A percentile compares a stretch with the other conserved stretches of the same genome.
Conservation (phyloP, 2,329 filamentous ascomycete genomes). For the Sporothrix luriei region DNA sequence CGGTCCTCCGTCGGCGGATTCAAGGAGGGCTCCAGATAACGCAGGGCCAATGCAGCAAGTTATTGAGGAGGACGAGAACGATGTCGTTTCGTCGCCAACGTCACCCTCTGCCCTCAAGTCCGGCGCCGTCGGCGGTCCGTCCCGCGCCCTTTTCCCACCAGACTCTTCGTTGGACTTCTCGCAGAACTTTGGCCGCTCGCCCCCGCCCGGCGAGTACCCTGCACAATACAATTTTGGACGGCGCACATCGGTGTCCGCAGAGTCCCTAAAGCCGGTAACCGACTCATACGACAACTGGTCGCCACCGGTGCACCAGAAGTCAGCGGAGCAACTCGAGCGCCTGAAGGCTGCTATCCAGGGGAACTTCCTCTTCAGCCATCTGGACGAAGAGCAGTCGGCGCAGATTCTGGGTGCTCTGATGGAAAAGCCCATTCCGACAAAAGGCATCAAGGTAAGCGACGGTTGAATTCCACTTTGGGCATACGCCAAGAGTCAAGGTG, state of each 20-base stretch:
- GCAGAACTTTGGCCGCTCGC: slow-evolving; percentile 56
- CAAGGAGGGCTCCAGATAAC: slow-evolving; percentile 26
- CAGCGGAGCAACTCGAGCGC: slow-evolving; percentile 74
- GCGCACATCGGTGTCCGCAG: slow-evolving; percentile 93
- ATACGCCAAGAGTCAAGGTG: neutral
- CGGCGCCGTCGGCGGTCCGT: slow-evolving; percentile 5
- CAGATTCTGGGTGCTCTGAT: slow-evolving; percentile 88
- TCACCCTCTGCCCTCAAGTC: slow-evolving; percentile 51
- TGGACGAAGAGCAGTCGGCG: slow-evolving; percentile 88
- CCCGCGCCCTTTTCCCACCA: slow-evolving; percentile 24
- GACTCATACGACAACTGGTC: slow-evolving; percentile 86
- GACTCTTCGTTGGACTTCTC: slow-evolving; percentile 38
- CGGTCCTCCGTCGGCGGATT: slow-evolving; percentile 52
- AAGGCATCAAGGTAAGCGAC: slow-evolving; percentile 67
- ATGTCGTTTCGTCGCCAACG: slow-evolving; percentile 66
- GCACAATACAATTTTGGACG: slow-evolving; percentile 92
- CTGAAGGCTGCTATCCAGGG: slow-evolving; percentile 78
- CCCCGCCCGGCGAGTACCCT: slow-evolving; percentile 71
- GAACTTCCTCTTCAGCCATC: slow-evolving; percentile 92
- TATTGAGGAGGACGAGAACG: slow-evolving; percentile 83
- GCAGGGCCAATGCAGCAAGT: slow-evolving; percentile 54
- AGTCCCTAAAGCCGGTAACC: slow-evolving; percentile 87
- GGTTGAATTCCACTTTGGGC: neutral
- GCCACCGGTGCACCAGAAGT: slow-evolving; percentile 82
- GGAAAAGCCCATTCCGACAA: slow-evolving; percentile 93